Percentiles rank a stretch among this genome's conserved stretches.
phyloP scores from a whole-genome alignment of 768 basidiomycete genomes.

The Lentinula edodes region DNA sequence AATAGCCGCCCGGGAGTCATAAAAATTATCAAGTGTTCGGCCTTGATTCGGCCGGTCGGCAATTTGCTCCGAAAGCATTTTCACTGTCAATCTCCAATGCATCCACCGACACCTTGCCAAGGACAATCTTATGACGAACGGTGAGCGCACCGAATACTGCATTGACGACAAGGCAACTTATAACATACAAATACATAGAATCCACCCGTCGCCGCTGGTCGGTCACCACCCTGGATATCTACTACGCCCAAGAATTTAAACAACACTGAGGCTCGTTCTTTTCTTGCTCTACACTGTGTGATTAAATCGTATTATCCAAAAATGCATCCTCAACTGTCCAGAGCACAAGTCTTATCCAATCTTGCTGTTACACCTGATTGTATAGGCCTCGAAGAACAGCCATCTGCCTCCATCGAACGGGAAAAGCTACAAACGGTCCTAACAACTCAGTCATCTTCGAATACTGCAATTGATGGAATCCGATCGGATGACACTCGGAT shows the following conservation, averaged over 20 bases:
- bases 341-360: neutral
- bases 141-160: no score
- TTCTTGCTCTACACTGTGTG: no score
- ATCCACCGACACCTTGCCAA: no score
- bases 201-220: no score
- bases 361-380: neutral
- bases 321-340: neutral
- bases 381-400: neutral
- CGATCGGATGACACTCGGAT: neutral
- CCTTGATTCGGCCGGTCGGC: neutral
- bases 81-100: no score
- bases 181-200: no score
- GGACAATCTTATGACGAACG: no score
- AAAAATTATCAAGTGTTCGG: neutral
- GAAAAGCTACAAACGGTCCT: neutral
- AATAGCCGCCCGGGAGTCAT: slow-evolving; percentile 3
- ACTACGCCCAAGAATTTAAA: no score
- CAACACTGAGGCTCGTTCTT: no score
- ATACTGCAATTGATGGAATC: neutral
- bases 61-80: neutral
- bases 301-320: no score
- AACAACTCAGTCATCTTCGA: neutral
- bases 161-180: no score
- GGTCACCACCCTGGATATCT: no score
- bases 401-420: neutral